phyloP scores from a whole-genome alignment of 2,329 filamentous ascomycete genomes.

The Anthostomella pinea region DNA sequence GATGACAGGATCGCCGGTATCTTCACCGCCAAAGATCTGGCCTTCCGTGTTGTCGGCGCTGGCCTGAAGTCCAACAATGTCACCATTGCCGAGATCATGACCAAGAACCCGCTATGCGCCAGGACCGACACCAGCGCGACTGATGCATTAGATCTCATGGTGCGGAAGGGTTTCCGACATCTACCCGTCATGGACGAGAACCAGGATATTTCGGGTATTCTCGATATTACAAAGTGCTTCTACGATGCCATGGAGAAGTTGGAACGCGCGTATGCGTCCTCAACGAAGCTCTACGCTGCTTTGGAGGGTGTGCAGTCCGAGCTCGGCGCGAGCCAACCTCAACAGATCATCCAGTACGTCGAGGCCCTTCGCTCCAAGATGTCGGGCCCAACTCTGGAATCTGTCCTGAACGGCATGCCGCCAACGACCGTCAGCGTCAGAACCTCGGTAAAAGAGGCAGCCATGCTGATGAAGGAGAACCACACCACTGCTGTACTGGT shows the following conservation, averaged over 20 bases:
- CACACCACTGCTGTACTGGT: conserved; percentile 96
- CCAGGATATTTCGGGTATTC: conserved; percentile 95
- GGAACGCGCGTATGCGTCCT: conserved; percentile 95
- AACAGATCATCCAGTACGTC: conserved; percentile 98
- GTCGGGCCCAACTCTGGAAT: conserved; percentile 95
- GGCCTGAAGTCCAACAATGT: conserved; percentile 86
- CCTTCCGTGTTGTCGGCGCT: conserved; percentile 90
- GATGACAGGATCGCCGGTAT: conserved; percentile 98
- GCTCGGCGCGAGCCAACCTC: conserved; percentile 89
- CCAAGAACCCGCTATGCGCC: conserved; percentile 96
- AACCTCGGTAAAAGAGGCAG: conserved; percentile 94
- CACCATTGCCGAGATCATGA: conserved; percentile 98
- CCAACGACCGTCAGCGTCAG: conserved; percentile 93
- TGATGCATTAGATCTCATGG: conserved; percentile 96
- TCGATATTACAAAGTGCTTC: conserved; percentile 99
- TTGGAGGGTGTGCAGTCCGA: conserved; percentile 97
- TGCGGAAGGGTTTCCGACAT: conserved; percentile 95
- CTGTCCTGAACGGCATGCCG: conserved; percentile 85
- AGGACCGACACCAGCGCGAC: conserved; percentile 97
- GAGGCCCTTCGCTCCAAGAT: conserved; percentile 94
- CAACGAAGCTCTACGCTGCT: conserved; percentile 96
- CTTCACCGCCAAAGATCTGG: conserved; percentile 97
- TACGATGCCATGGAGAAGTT: conserved; percentile 99
- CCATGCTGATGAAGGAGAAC: conserved; percentile 96
- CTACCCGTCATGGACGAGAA: conserved; percentile 99